phyloP scores from a whole-genome alignment of 208 protist species.

The Trypanosoma caninum region DNA sequence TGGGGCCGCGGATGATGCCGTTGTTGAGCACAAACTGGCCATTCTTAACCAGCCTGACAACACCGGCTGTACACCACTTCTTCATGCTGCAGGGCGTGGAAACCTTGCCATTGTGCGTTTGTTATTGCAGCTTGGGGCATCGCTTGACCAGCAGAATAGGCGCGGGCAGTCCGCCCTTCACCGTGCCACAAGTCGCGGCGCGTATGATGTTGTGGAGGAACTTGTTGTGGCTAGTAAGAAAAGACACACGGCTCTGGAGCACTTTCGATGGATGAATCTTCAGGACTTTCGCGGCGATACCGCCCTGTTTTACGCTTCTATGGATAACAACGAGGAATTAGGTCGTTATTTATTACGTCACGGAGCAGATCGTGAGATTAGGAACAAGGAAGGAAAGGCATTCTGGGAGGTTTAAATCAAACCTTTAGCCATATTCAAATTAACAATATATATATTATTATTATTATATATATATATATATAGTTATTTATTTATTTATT shows the following conservation, averaged over 20 bases:
- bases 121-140: conserved; percentile 64
- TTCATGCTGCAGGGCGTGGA: conserved; percentile 61
- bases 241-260: conserved; percentile 30
- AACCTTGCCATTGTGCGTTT: conserved; percentile 48
- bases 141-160: conserved; percentile 60
- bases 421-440: neutral
- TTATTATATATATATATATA: too few relatives aligned
- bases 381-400: conserved; percentile 86
- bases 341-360: conserved; percentile 78
- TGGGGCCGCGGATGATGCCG: neutral
- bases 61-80: conserved; percentile 68
- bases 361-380: conserved; percentile 70
- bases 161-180: conserved; percentile 81
- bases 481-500: conserved; percentile 4
- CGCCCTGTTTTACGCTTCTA: conserved; percentile 88
- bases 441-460: too few relatives aligned
- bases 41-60: conserved; percentile 53
- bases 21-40: neutral
- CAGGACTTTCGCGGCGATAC: conserved; percentile 83
- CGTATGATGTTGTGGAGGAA: conserved; percentile 72
- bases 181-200: conserved; percentile 65
- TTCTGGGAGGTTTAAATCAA: conserved; percentile 82
- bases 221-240: conserved; percentile 62
- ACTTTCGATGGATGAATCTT: conserved; percentile 76
- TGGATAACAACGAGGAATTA: conserved; percentile 91